Conservation (phyloP, 2,329 filamentous ascomycete species). For the Amauroascus verrucosus region DNA sequence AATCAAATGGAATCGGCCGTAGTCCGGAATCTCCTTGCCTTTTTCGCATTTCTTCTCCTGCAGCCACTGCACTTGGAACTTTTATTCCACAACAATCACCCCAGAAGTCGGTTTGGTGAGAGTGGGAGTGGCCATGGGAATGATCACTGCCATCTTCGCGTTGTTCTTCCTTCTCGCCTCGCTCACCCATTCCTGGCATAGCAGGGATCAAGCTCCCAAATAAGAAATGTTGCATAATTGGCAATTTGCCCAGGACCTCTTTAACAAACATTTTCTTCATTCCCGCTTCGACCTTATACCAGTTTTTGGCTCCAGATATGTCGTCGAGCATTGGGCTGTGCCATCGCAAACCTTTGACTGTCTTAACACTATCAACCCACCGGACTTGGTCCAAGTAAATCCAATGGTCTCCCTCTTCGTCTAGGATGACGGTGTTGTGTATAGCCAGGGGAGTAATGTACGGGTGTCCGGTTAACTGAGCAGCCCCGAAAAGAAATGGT, state of each 20-base stretch:
- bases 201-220: slow-evolving; percentile 81
- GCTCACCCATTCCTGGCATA: slow-evolving; percentile 60
- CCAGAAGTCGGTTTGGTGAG: slow-evolving; percentile 54
- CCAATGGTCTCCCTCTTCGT: slow-evolving; percentile 74
- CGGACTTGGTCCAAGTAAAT: slow-evolving; percentile 85
- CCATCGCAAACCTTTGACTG: slow-evolving; percentile 87
- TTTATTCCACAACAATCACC: slow-evolving; percentile 98
- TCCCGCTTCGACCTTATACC: slow-evolving; percentile 84
- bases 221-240: slow-evolving; percentile 97
- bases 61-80: slow-evolving; percentile 86
- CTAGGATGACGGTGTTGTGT: slow-evolving; percentile 76
- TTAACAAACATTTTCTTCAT: slow-evolving; percentile 96
- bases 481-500: slow-evolving; percentile 87
- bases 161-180: slow-evolving; percentile 37
- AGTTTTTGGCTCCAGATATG: slow-evolving; percentile 79
- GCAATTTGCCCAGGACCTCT: slow-evolving; percentile 84
- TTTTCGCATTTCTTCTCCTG: slow-evolving; percentile 80
- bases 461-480: slow-evolving; percentile 74
- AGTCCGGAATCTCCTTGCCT: slow-evolving; percentile 57
- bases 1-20: slow-evolving; percentile 41
- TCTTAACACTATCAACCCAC: slow-evolving; percentile 95
- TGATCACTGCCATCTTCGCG: slow-evolving; percentile 38
- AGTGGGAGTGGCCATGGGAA: slow-evolving; percentile 58
- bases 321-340: slow-evolving; percentile 98
- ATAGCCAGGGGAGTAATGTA: slow-evolving; percentile 71